Base-by-base conservation (phyloP, 2,329 filamentous ascomycete species). In the Cercospora zeina region DNA sequence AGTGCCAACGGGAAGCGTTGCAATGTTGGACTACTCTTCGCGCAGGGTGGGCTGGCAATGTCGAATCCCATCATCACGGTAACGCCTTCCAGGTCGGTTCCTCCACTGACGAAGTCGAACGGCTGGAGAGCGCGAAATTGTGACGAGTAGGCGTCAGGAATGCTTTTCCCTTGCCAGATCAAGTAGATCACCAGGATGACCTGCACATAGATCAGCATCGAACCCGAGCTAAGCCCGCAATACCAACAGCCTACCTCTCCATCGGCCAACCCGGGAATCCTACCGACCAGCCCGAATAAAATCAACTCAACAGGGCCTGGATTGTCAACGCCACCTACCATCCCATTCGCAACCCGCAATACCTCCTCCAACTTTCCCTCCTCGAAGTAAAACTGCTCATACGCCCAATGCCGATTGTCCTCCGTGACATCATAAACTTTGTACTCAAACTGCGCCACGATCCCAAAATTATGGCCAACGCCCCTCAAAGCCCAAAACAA, bases 401-500 rank as follows among this genome's bases (percentile, higher is more conserved):
- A 64, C 8, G 36, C 37, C 47, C 58, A 61, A 19, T 19, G 13
- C 27, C 14, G 49, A 34, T 53, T 53, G n/a, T 53, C n/a, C 49
- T 31, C 27, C n/a, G 30, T 53, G 16, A 45, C 36, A 54, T 61
- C 57, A 33, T 65, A 54, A 4, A 63, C 30, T 19, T 45, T 56
- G 39, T 39, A 33, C 19, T 60, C 55, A 36, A 62, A 62, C 14
- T 33, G 50, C 9, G 47, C 54, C 24, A 65, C 61, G 19, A 67
- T 62, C 10, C 61, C 65, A 55, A 66, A 66, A 37, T 66, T 67
- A 21, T 62, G 61, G 6, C 65, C 65, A 33, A 58, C 63, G 36
- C 64, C 65, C 42, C 59, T 30, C 45, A 62, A 42, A 14, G 42
- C 64, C 64, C 65, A 67, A 24, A 61, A 62, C 1, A 67, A 51